Evolutionary conservation across 352 stramenopile species (phyloP), one percentile per base, ranked within the genome.

Genomic region (Phytopythium sindhum): DNA sequence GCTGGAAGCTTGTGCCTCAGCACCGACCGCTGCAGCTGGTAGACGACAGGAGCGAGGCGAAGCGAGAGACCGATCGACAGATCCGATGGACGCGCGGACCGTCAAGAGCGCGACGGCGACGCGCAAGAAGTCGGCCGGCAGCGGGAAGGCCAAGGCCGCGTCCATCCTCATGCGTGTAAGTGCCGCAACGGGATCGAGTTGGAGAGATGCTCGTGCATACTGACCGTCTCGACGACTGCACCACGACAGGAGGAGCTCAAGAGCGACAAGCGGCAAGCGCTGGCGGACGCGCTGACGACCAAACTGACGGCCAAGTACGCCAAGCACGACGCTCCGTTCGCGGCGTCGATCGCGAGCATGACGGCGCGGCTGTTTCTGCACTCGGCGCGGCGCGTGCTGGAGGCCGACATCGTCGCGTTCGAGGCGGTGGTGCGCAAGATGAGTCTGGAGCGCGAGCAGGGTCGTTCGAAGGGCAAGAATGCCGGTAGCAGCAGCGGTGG

Each of bases 381-480:
- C 48, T 83, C 77, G n/a, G 62, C 73, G 44, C 75, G 75, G 23
- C 75, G 79, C 12, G 60, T 90, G 8, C 64, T 81, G 44, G 77
- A 90, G 62, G 73, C 74, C 7, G 81, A 90, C 60, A 80, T 90
- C 12, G 67, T 86, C 31, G 78, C 81, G 14, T 66, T 90, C 11
- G 79, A 90, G 65, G 69, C 79, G 7, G 76, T 81, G 12, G 72
- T 90, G 11, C 83, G 81, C 66, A 89, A 89, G 59, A 81, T 89
- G 74, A 84, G 76, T 68, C 44, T 78, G 29, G 79, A 90, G 53
- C 66, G 81, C 6, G 65, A 75, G 29, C 68, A 66, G 37, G 63
- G 63, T 50, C 65, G 69, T 12, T 14, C 6, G 1, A 9, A 7
- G 4, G 56, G 17, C 37, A 41, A 37, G 23, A 23, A 8, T 19